A percentile compares a stretch with the other conserved stretches of the same genome.
Evolutionary conservation across 169 alveolate species (phyloP).

Genomic region (Plasmodium ovale): DNA sequence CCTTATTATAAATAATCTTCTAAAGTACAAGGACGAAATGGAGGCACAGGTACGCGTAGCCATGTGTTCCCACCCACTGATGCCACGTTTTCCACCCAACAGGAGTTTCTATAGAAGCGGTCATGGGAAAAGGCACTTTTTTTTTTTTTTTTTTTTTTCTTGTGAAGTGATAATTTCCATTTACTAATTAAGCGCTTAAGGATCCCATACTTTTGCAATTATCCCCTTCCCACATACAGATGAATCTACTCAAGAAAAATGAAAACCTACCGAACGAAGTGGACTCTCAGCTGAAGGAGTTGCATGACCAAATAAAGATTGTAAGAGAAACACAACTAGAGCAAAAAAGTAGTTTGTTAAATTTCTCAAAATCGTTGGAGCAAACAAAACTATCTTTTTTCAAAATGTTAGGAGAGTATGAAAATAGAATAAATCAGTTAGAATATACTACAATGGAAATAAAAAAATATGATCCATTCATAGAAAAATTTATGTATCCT

Average conservation of each 20-base stretch:
- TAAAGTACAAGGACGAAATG: constrained; percentile 45
- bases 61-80: neutral
- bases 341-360: constrained; percentile 9
- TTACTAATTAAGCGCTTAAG: too few species aligned
- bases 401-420: constrained; percentile 74
- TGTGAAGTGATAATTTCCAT: too few species aligned
- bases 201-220: neutral
- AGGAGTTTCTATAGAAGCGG: too few species aligned
- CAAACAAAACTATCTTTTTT: constrained; percentile 51
- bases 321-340: constrained; percentile 46
- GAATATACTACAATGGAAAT: constrained; percentile 62
- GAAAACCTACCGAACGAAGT: constrained; percentile 34
- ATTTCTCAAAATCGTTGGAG: constrained; percentile 29
- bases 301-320: constrained; percentile 11
- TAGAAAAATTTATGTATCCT: constrained; percentile 66
- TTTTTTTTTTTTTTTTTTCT: too few species aligned
- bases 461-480: constrained; percentile 68
- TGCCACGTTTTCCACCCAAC: neutral
- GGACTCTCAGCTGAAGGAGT: constrained; percentile 44
- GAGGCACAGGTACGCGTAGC: constrained; percentile 39
- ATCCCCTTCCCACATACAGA: constrained; percentile 18
- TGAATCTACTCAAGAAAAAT: constrained; percentile 19
- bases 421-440: constrained; percentile 69
- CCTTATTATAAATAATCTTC: neutral
- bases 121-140: too few species aligned